phyloP scores from a whole-genome alignment of 1,139 yeast species.

The Pneumocystis murina region DNA sequence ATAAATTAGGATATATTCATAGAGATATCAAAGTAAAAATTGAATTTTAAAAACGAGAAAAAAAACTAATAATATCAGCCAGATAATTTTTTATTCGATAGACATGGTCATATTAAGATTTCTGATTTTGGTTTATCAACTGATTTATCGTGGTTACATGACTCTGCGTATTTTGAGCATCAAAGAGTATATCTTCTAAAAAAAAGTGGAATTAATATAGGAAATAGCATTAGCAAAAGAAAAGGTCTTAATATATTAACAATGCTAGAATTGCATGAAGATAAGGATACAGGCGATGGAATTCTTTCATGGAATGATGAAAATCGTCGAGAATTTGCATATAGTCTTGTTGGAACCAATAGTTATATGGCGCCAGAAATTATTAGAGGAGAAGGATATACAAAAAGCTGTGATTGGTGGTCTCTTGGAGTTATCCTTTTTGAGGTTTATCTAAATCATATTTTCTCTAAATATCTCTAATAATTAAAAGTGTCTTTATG shows the following conservation, averaged over 20 bases:
- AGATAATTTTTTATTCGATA: constrained; percentile 67
- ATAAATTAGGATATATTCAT: constrained; percentile 70
- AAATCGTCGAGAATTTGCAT: constrained; percentile 19
- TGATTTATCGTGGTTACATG: constrained; percentile 3
- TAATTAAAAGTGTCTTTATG: constrained; percentile 41
- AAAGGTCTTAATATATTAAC: constrained; percentile 1
- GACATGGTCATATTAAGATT: constrained; percentile 66
- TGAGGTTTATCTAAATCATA: constrained; percentile 29
- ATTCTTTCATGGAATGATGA: constrained; percentile 8
- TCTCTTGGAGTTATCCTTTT: constrained; percentile 86
- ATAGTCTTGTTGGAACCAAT: constrained; percentile 83
- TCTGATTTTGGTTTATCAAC: constrained; percentile 59
- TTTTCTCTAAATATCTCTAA: background rate
- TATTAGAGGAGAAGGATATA: constrained; percentile 67
- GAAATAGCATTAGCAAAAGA: constrained; percentile 9
- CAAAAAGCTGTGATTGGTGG: constrained; percentile 93
- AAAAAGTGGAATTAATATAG: constrained; percentile 8
- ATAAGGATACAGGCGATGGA: background rate
- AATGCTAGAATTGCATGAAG: background rate
- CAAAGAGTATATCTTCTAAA: constrained; percentile 7
- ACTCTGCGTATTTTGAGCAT: constrained; percentile 1
- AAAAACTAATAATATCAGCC: constrained; percentile 26
- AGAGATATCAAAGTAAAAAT: constrained; percentile 45
- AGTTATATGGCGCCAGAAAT: constrained; percentile 95
- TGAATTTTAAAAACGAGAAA: background rate